Conservation (phyloP, 805 yeast species). For the Lipomyces lipofer region DNA sequence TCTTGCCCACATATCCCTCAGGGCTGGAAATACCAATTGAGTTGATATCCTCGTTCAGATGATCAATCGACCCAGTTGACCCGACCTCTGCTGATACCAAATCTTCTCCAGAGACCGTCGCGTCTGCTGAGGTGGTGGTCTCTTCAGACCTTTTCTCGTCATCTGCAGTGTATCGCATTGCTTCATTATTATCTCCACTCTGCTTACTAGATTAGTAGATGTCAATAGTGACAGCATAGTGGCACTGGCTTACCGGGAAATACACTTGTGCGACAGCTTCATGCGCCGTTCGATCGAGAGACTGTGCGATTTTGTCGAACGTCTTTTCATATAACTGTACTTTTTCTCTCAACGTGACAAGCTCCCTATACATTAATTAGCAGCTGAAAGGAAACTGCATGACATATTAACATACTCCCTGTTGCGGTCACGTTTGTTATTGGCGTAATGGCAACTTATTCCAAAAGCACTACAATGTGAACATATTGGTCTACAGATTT, state of each 20-base stretch:
- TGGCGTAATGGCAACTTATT: constrained; percentile 19
- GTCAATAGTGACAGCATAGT: not conserved
- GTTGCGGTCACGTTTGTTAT: constrained; percentile 22
- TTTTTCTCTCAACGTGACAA: constrained; percentile 15
- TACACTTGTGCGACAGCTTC: constrained; percentile 2
- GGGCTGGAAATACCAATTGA: constrained; percentile 19
- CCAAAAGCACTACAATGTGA: constrained; percentile 23
- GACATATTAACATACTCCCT: constrained; percentile 11
- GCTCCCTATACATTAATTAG: constrained; percentile 11
- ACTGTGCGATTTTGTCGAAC: not conserved
- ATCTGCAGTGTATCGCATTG: too few relatives aligned
- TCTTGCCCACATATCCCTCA: constrained; percentile 22
- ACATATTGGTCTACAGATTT: constrained; percentile 10
- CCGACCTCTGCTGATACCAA: constrained; percentile 26
- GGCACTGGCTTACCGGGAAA: constrained; percentile 3
- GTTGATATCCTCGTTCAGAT: constrained; percentile 26
- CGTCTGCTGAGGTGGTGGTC: too few relatives aligned
- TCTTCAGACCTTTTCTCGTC: not conserved
- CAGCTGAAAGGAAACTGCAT: not conserved
- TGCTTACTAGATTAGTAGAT: not conserved
- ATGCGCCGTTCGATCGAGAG: not conserved
- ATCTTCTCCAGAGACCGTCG: constrained; percentile 17
- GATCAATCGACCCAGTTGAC: constrained; percentile 25
- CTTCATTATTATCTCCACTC: not conserved
- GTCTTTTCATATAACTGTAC: constrained; percentile 12